Percentiles rank a stretch among this genome's conserved stretches.
Conservation (phyloP, 2,329 filamentous ascomycete genomes). For the Diaporthe sp. region DNA sequence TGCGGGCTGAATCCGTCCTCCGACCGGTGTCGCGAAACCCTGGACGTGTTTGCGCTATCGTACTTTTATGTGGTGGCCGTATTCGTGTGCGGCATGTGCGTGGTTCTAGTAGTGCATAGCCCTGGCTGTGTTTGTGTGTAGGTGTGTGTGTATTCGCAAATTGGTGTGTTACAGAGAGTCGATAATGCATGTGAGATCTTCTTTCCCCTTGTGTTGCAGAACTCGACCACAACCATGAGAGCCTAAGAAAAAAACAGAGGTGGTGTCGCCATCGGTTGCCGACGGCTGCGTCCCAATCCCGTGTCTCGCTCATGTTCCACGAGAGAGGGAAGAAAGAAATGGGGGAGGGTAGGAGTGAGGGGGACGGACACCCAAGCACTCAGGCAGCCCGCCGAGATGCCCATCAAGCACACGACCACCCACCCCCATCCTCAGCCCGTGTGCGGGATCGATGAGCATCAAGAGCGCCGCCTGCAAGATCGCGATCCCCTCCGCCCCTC, state of each 20-base stretch:
- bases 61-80: not conserved
- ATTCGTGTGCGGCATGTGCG: not conserved
- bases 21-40: not conserved
- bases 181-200: constrained; percentile 15
- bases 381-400: not conserved
- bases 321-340: not conserved
- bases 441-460: not conserved
- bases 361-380: not conserved
- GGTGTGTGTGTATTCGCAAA: not conserved
- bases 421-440: not conserved
- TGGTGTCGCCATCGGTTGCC: constrained; percentile 5
- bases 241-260: not conserved
- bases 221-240: not conserved
- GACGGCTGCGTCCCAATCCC: not conserved
- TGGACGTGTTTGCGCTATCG: not conserved
- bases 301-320: constrained; percentile 10
- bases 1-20: not conserved
- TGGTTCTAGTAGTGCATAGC: not conserved
- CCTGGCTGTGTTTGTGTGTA: not conserved
- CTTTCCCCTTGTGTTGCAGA: not conserved
- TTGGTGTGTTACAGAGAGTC: constrained; percentile 1
- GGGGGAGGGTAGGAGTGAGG: not conserved
- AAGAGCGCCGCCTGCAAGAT: constrained; percentile 18
- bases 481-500: not conserved
- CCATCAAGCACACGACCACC: not conserved